Conservation (phyloP, 1,284 basidiomycete species). For the Heterobasidion irregulare region DNA sequence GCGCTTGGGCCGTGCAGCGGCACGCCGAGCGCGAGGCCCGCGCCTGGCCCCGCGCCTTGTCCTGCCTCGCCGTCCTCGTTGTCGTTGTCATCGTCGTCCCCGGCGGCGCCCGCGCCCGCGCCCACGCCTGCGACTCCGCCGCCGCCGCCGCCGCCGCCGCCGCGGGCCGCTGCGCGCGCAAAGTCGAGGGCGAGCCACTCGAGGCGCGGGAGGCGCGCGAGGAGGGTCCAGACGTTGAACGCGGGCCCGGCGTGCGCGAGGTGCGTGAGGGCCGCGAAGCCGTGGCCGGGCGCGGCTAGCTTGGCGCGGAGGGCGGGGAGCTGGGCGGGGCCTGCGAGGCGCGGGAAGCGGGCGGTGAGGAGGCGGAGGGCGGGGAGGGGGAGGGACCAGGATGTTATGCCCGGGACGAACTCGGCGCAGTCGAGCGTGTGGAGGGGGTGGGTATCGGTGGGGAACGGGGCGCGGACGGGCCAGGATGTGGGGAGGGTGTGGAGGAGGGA, state of each 20-base stretch:
- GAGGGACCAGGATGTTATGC: not conserved
- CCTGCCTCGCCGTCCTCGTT: too few relatives aligned
- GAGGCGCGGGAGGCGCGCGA: not conserved
- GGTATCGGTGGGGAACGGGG: too few relatives aligned
- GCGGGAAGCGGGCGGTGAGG: not conserved
- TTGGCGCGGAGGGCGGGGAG: not conserved
- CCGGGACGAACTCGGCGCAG: not conserved
- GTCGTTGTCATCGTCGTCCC: too few relatives aligned
- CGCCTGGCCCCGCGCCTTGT: too few relatives aligned
- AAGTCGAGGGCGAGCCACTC: not conserved
- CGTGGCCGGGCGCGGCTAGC: not conserved
- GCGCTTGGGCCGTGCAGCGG: not conserved
- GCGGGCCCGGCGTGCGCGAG: not conserved
- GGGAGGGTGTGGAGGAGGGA: not conserved
- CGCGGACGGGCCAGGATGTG: not conserved
- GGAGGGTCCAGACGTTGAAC: not conserved
- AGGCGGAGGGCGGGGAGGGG: not conserved
- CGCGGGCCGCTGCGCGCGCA: not conserved
- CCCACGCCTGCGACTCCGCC: too few relatives aligned
- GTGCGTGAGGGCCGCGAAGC: not conserved
- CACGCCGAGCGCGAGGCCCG: too few relatives aligned
- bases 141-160: not conserved
- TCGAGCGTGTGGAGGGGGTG: not conserved
- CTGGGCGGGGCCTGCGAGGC: not conserved
- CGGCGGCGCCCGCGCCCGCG: too few relatives aligned